A percentile compares a stretch with the other conserved stretches of the same genome.
Evolutionary conservation across 2,329 filamentous ascomycete species (phyloP).

Genomic region (Clarireedia hainanense): DNA sequence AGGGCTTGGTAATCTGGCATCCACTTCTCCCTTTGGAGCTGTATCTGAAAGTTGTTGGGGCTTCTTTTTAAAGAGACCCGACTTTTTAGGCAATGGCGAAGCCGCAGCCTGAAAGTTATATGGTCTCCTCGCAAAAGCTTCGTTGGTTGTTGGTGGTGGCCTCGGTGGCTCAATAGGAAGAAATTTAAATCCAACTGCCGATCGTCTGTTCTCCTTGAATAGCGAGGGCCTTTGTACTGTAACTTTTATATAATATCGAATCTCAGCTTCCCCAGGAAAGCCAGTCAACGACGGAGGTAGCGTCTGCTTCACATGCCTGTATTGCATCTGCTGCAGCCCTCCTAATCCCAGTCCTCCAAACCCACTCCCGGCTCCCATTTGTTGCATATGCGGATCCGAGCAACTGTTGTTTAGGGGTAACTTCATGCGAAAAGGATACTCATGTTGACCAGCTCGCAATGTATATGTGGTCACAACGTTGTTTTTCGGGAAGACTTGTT

Average conservation of each 20-base stretch:
- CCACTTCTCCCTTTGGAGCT: conserved; percentile 66
- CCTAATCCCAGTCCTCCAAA: conserved; percentile 54
- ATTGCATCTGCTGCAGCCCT: conserved; percentile 53
- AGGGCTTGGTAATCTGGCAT: conserved; percentile 76
- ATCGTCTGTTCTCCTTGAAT: conserved; percentile 82
- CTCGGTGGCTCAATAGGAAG: conserved; percentile 87
- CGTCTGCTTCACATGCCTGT: conserved; percentile 72
- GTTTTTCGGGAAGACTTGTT: conserved; percentile 58
- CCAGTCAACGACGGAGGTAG: conserved; percentile 85
- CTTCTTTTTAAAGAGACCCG: conserved; percentile 25
- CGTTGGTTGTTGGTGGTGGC: conserved; percentile 56
- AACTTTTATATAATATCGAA: conserved; percentile 92
- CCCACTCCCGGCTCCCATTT: conserved; percentile 45
- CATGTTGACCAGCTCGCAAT: conserved; percentile 61
- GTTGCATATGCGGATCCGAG: conserved; percentile 39
- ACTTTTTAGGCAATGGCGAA: conserved; percentile 25
- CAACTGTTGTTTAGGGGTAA: conserved; percentile 68
- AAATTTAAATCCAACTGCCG: conserved; percentile 67
- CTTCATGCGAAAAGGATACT: conserved; percentile 74
- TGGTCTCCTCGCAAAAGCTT: conserved; percentile 74
- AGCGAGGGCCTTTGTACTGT: conserved; percentile 83
- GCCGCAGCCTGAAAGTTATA: conserved; percentile 44
- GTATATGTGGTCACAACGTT: conserved; percentile 39
- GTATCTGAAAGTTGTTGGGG: conserved; percentile 30
- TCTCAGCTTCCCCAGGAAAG: conserved; percentile 79